phyloP scores from a whole-genome alignment of 2,329 filamentous ascomycete genomes.

The Verticillium albo-atrum region DNA sequence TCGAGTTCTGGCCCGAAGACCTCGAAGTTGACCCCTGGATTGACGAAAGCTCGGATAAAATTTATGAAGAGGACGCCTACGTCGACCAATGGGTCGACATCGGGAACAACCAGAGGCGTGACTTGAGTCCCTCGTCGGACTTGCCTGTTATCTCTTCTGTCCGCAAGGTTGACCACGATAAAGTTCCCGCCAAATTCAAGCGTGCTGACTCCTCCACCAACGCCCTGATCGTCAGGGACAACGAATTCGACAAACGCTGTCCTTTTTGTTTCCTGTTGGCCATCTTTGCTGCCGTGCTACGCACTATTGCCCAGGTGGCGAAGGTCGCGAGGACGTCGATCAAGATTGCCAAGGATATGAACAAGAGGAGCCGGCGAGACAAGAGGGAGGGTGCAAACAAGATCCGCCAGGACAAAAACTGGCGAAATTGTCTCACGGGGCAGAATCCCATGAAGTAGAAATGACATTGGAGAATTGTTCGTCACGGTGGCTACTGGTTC shows the following conservation, averaged over 20 bases:
- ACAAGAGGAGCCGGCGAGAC: background rate
- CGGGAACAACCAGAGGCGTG: background rate
- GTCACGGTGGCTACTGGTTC: too few species aligned
- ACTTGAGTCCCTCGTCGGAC: background rate
- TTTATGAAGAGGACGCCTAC: background rate
- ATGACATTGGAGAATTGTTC: too few species aligned
- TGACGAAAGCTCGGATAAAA: background rate
- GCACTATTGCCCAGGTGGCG: background rate
- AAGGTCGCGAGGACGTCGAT: background rate
- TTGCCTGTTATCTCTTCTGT: background rate
- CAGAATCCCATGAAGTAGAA: background rate
- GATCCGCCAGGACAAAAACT: background rate
- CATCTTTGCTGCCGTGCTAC: background rate
- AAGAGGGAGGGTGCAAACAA: background rate
- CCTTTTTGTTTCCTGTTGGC: background rate
- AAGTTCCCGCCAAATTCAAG: background rate
- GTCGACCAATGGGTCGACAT: background rate
- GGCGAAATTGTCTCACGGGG: background rate
- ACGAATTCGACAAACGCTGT: background rate
- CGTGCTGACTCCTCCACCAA: background rate
- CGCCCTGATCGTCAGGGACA: background rate
- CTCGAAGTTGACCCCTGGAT: background rate
- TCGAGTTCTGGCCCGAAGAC: conserved; percentile 1
- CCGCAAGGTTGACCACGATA: background rate
- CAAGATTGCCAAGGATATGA: background rate